phyloP scores from a whole-genome alignment of 257 asterid species.

The Solanum tarijense region DNA sequence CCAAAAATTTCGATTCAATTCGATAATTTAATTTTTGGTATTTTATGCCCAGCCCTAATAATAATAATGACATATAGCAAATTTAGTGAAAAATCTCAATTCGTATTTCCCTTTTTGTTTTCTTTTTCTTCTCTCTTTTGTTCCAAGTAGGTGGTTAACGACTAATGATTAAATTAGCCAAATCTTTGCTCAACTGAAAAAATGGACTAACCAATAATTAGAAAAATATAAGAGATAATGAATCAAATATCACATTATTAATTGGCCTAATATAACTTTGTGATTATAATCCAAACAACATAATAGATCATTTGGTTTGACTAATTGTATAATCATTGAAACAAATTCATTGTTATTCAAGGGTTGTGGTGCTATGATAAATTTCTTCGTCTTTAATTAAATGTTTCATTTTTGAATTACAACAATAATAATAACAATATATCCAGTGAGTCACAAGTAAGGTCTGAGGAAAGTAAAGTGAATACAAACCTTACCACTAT shows the following conservation, averaged over 20 bases:
- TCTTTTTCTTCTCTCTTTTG: neutral
- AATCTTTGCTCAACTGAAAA: neutral
- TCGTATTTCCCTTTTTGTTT: neutral
- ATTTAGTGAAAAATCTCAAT: neutral
- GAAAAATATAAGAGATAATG: neutral
- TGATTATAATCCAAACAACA: neutral
- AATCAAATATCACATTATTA: neutral
- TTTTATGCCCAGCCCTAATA: no score
- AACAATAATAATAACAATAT: neutral
- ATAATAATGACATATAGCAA: neutral
- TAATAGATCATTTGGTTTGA: neutral
- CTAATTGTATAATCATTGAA: neutral
- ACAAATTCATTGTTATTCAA: neutral
- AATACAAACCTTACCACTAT: no score
- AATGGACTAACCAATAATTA: neutral
- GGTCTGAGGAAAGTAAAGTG: no score
- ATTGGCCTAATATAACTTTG: neutral
- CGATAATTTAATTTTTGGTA: accelerated
- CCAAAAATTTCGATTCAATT: no score
- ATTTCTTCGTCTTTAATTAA: no score
- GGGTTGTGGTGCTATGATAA: neutral
- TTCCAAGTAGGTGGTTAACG: neutral
- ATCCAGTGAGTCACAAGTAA: no score
- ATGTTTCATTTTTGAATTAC: neutral
- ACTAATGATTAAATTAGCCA: neutral